Evolutionary conservation across 371 early-diverging fungal genomes (phyloP), one percentile per base, ranked within the genome.

Genomic region (Dichotomocladium elegans): DNA sequence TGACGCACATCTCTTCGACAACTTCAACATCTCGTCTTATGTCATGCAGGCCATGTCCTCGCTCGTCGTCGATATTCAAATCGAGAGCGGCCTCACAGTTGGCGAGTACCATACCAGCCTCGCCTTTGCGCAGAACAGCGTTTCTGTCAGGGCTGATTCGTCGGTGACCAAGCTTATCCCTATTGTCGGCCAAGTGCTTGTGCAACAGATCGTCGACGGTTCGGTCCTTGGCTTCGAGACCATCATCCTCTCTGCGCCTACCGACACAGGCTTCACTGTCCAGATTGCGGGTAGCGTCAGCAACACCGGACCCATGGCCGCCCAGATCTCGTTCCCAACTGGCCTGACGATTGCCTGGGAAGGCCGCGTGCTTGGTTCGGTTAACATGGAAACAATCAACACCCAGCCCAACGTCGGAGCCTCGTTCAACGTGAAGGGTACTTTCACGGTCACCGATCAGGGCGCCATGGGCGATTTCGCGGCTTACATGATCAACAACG

Each of bases 301-400:
- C 19, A 60, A 77, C 30, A 81, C 86, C 11, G 86, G 86, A 31
- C 77, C 77, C 11, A 67, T 85, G 61, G 69, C 64, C 46, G 86
- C 83, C 24, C 57, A 63, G 0, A 82, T 86, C 47, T 45, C 58
- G 15, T 85, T 85, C 70, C 78, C 80, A 17, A 55, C 49, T 19
- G 63, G 66, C 9, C 64, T 85, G 40, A 65, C 59, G 9, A 73
- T 85, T 29, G 60, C 51, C 14, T 85, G 85, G 85, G 43, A 62
- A 29, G 51, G 66, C 12, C 66, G 58, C 19, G 49, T 35, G 21
- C 67, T 82, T 31, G 81, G 82, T 43, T 66, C 58, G 6, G 75
- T 76, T 15, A 48, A 67, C 12, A 81, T 86, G 66, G 72, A 80
- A 17, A 37, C 61, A 28, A 58, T 82, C 29, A 42, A 68, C 12